Evolutionary conservation across 441 rosid species (phyloP), one percentile per base, ranked within the genome.

Genomic region (Metrosideros polymorpha): DNA sequence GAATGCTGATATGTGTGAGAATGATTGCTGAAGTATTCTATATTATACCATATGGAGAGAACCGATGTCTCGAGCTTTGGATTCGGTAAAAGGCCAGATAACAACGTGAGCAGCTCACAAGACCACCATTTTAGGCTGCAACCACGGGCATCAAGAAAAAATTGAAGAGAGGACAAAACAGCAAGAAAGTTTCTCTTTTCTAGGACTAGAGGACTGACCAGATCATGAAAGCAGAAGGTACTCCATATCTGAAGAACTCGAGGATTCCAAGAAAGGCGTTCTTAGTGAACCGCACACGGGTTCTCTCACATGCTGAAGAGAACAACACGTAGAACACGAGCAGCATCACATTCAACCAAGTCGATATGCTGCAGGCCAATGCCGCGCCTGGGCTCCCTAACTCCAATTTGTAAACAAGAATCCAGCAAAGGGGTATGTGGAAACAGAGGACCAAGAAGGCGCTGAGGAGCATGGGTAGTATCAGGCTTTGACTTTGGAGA

Each of bases 111-210:
- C 88, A 90, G 56, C 89, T 94, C 96, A 86, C 91, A 88, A 6
- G 96, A 93, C 91, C 94, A 94, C 97, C 96, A 94, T 91, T 93
- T 93, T 35, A 93, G 93, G 89, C 96, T 93, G 86, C 79, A 86
- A 63, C 17, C 85, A 55, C 32, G 29, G 32, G 22, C 39, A 82
- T 47, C 61, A 77, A 22, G 13, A 51, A 9, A 24, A 52, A 32
- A 32, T 57, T 19, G 32, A 47, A 24, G 29, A 47, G 18, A 49
- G 29, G 45, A 27, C 18, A 30, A 79, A 53, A 55, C 39, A 54
- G 27, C 32, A 87, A 45, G 18, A 63, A 30, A 39, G 19, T 52
- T 52, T 22, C 17, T 27, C 13, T 12, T n/a, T 22, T 12, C 17
- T 15, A 9, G 29, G 32, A 75, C 18, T 22, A 50, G 8, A 18